These are phyloP conservation scores for Yamadazyma takamatsuzukensis DNA, from an alignment of 805 yeast species.

Conservation along the genomic window DNA sequence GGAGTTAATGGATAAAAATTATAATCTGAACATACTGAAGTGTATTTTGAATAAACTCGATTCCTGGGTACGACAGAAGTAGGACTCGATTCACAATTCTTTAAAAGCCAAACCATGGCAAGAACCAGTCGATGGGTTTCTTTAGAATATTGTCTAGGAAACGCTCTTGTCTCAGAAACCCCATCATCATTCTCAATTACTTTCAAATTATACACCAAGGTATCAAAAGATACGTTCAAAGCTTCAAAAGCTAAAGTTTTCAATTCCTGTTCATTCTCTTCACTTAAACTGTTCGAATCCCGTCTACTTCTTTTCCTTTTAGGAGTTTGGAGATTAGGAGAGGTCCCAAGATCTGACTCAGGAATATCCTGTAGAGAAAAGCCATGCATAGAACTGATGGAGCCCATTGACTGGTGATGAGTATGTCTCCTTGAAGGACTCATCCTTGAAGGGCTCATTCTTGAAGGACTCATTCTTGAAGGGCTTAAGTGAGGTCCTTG, in stretches of 20 bases:
- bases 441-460: too few relatives aligned
- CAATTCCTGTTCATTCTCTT: slow-evolving; percentile 19
- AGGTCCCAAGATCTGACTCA: too few relatives aligned
- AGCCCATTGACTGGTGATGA: too few relatives aligned
- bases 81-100: slow-evolving; percentile 52
- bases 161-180: slow-evolving; percentile 6
- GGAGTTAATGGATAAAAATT: slow-evolving; percentile 61
- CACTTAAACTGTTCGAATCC: background rate
- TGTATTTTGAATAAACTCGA: slow-evolving; percentile 40
- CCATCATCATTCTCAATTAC: slow-evolving; percentile 33
- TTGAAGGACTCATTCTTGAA: too few relatives aligned
- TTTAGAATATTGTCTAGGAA: slow-evolving; percentile 16
- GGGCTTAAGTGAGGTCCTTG: too few relatives aligned
- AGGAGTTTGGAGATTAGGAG: too few relatives aligned
- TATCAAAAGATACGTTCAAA: slow-evolving; percentile 33
- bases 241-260: slow-evolving; percentile 34
- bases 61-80: slow-evolving; percentile 43
- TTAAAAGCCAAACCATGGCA: slow-evolving; percentile 77
- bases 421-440: too few relatives aligned
- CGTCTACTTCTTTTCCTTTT: slow-evolving; percentile 6
- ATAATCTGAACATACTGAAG: slow-evolving; percentile 34
- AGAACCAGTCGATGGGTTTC: slow-evolving; percentile 72
- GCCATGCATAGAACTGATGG: too few relatives aligned
- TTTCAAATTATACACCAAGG: slow-evolving; percentile 43
- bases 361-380: too few relatives aligned